Evolutionary conservation across 371 early-diverging fungal genomes (phyloP).

Genomic region (Dinochytrium kinnereticum): DNA sequence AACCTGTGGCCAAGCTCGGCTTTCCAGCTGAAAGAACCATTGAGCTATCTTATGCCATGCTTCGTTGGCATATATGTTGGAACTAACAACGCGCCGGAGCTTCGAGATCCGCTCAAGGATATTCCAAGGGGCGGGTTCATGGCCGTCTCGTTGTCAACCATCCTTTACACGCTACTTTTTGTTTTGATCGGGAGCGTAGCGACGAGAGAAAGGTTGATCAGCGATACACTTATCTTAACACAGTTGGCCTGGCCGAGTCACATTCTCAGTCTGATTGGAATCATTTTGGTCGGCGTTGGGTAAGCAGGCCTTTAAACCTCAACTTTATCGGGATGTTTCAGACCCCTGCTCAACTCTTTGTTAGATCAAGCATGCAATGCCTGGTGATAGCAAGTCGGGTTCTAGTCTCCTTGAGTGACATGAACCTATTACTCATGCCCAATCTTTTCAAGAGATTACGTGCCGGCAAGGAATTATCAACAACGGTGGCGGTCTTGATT

Average conservation of each 20-base stretch:
- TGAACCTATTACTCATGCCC: background rate
- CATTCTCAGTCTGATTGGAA: conserved; percentile 11
- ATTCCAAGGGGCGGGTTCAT: conserved; percentile 29
- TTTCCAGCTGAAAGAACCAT: background rate
- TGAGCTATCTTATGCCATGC: conserved; percentile 26
- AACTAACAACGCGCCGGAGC: conserved; percentile 10
- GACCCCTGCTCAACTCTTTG: background rate
- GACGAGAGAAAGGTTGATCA: conserved; percentile 1
- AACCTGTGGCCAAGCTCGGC: conserved; percentile 15
- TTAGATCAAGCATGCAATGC: conserved; percentile 15
- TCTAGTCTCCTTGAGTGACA: background rate
- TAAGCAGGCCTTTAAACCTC: background rate
- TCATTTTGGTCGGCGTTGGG: conserved; percentile 27
- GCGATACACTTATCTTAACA: conserved; percentile 17
- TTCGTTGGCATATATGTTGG: conserved; percentile 32
- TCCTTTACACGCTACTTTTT: conserved; percentile 11
- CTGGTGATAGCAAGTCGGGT: conserved; percentile 7
- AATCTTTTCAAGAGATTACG: background rate
- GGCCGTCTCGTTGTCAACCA: background rate
- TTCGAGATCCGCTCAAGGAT: conserved; percentile 19
- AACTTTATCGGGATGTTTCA: background rate
- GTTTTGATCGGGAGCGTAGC: conserved; percentile 22
- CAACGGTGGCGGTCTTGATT: background rate
- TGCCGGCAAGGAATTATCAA: background rate
- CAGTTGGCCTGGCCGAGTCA: conserved; percentile 15